A percentile compares a stretch with the other conserved stretches of the same genome.
phyloP scores from a whole-genome alignment of 2,329 filamentous ascomycete species.

The Geosmithia flava region DNA sequence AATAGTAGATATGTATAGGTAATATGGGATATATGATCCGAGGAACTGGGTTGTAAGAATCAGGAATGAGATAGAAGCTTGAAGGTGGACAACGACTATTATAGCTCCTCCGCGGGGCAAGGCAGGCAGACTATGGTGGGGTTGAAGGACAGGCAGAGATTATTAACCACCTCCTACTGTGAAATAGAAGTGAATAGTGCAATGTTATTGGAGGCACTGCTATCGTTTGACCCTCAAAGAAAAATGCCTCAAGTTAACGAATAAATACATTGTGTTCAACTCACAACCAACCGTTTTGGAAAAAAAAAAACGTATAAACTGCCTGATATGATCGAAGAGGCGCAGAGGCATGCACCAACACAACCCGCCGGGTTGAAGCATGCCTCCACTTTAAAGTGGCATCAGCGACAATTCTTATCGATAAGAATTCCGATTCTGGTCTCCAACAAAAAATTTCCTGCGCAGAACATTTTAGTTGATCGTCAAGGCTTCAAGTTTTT shows the following conservation, averaged over 20 bases:
- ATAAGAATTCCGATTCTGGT: not conserved
- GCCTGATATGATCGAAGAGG: not conserved
- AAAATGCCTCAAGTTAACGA: no score
- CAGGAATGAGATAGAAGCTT: not conserved
- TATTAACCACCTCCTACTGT: not conserved
- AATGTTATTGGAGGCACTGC: no score
- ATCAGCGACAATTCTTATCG: not conserved
- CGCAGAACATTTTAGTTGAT: not conserved
- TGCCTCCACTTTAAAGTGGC: not conserved
- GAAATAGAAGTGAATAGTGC: not conserved
- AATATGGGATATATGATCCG: not conserved
- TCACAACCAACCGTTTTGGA: no score
- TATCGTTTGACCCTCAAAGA: no score
- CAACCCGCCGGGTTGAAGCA: not conserved
- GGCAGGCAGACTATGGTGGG: not conserved
- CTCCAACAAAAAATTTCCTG: slow-evolving; percentile 3
- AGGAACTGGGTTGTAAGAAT: not conserved
- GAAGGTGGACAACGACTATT: not conserved
- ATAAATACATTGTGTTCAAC: no score
- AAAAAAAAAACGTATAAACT: no score
- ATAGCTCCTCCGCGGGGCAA: not conserved
- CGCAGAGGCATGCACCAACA: no score
- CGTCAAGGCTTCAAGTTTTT: not conserved
- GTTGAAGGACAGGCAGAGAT: not conserved
- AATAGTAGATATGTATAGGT: not conserved